Evolutionary conservation across 179 eudicot species (phyloP), one percentile per base, ranked within the genome.

Genomic region (Silene vulgaris): DNA sequence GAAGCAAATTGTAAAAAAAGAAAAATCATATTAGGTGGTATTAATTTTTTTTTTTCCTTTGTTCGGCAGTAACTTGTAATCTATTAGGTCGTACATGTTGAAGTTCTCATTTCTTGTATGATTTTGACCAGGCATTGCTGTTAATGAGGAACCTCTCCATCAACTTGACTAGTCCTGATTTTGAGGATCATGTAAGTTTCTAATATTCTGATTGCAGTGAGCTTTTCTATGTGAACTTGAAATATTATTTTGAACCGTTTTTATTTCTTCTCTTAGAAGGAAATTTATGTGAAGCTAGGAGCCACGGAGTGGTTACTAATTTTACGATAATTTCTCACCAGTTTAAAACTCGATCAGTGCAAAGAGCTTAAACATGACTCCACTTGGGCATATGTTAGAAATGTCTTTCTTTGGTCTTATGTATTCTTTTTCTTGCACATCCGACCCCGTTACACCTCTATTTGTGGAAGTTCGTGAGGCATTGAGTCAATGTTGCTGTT

Each of bases 131-230:
- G 99, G 93, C 86, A 60, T 82, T 90, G 74, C 75, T 95, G 80
- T 79, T 95, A 85, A 90, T 95, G 97, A 87, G 97, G 77, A 95
- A 95, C 80, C 93, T 95, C 69, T 89, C 97, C 45, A 88, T 92
- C 87, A 95, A 95, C 85, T 81, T 95, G 87, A 82, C 88, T 23
- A 92, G 97, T 83, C 96, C 97, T 48, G 90, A 88, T 78, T 95
- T 95, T 76, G 97, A 92, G 88, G 96, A 90, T 82, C 96, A 95
- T 86, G 99, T 92, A 92, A 89, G 99, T 85, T 66, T 63, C 48
- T 63, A 29, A 43, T 12, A 20, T 43, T 29, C 19, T 0, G 0
- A 26, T 70, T 70, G 73, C 73, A 70, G 12, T 70, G 12, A 4
- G 28, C 9, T 71, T 28, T 69, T 69, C 11, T 52, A 29, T 26